Conservation (phyloP, 805 yeast species). For the Brettanomyces bruxellensis region DNA sequence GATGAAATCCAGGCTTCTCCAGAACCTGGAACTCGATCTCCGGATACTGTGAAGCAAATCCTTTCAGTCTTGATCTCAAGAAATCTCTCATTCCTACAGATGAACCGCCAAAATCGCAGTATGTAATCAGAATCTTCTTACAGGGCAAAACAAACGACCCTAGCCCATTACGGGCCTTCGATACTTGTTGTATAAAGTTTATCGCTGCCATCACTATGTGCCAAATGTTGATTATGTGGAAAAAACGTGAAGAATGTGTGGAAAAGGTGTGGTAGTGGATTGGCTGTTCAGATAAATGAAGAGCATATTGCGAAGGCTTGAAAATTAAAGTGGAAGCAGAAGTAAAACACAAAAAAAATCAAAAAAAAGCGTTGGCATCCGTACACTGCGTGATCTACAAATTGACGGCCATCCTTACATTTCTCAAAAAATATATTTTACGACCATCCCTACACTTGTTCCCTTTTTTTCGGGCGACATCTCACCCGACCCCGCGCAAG, state of each 20-base stretch:
- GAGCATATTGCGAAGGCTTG: too few relatives aligned
- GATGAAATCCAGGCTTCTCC: conserved; percentile 70
- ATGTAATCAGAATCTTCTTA: conserved; percentile 63
- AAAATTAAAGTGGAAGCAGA: too few relatives aligned
- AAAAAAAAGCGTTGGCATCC: too few relatives aligned
- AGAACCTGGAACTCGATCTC: conserved; percentile 63
- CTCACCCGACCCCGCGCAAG: too few relatives aligned
- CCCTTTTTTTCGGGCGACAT: too few relatives aligned
- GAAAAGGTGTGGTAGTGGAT: too few relatives aligned
- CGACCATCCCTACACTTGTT: too few relatives aligned
- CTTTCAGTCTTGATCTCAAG: conserved; percentile 41
- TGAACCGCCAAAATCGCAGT: conserved; percentile 95
- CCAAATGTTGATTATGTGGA: neutral
- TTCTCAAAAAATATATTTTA: too few relatives aligned
- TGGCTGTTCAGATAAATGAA: too few relatives aligned
- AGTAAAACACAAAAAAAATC: too few relatives aligned
- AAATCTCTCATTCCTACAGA: conserved; percentile 73
- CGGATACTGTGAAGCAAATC: conserved; percentile 52
- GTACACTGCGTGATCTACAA: too few relatives aligned
- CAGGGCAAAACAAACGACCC: conserved; percentile 73
- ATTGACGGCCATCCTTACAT: too few relatives aligned
- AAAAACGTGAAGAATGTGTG: neutral
- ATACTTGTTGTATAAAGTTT: conserved; percentile 47
- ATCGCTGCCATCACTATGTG: conserved; percentile 28
- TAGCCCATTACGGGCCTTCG: conserved; percentile 66